Base-by-base conservation (phyloP, 73 alveolate genomes). In the Paramecium octaurelia region DNA sequence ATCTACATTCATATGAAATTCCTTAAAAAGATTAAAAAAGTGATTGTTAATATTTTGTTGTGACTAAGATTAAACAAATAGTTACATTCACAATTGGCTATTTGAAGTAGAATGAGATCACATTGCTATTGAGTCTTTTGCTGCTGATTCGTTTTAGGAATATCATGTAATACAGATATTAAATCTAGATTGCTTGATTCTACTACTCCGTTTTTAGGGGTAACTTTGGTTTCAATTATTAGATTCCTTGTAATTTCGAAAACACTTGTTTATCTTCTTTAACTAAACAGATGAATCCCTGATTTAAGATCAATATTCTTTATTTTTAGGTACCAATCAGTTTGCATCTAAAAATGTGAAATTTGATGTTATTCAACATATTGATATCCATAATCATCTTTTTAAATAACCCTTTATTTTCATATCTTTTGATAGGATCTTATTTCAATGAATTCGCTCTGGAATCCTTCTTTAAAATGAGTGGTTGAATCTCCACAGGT, bases 401-500 rank as follows among this genome's bases (percentile, higher is more conserved):
- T 18, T 42, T 35, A 12, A 75, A 75, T 42, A 75, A 75, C 2
- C 88, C 88, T 75, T 38, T 38, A 38, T 75, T 75, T 75, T 75
- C 58, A 10, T 75, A 75, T 75, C 88, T 75, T 14, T n/a, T 75
- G 8, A 38, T 38, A 4, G 88, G 88, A 38, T 75, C 88, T 34
- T 36, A n/a, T 42, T 75, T 75, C 7, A 75, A 42, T 0, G 88
- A 75, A 18, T 38, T 75, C 5, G 60, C 18, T 75, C 88, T 75
- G 1, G 68, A 38, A 38, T 75, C 88, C 59, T 75, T 75, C 46
- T 75, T 75, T 34, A 75, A 16, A 38, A 75, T 35, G 0, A 35
- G 35, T 75, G 60, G 64, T 5, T 35, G 21, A n/a, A n/a, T 42
- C 34, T 38, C 88, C 4, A 75, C 2, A 3, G 84, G 48, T 0